phyloP scores from a whole-genome alignment of 106 monocot genomes.

The Acorus gramineus region DNA sequence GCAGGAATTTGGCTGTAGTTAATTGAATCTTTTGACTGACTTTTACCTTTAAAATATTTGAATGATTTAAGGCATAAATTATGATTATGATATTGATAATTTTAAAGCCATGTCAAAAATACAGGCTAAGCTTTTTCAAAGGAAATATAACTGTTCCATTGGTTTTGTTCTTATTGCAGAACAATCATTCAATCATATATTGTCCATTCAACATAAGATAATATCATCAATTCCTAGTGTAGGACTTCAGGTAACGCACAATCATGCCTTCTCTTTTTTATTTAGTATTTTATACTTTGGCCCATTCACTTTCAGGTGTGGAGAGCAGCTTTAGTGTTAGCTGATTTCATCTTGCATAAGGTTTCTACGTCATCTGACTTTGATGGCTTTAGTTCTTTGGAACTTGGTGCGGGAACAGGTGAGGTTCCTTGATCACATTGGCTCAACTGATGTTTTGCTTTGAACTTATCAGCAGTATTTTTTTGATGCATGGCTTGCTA shows the following conservation, averaged over 20 bases:
- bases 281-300: not conserved
- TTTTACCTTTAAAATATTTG: too few relatives aligned
- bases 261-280: not conserved
- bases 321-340: slow-evolving; percentile 67
- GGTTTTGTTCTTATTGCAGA: slow-evolving; percentile 21
- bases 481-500: not conserved
- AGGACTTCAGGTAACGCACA: slow-evolving; percentile 64
- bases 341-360: slow-evolving; percentile 69
- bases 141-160: too few relatives aligned
- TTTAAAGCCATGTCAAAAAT: too few relatives aligned
- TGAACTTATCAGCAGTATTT: not conserved
- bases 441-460: not conserved
- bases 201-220: slow-evolving; percentile 68
- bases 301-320: slow-evolving; percentile 54
- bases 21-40: too few relatives aligned
- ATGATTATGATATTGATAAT: too few relatives aligned
- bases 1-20: too few relatives aligned
- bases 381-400: slow-evolving; percentile 50
- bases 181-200: slow-evolving; percentile 15
- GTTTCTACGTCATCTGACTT: slow-evolving; percentile 60
- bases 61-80: too few relatives aligned
- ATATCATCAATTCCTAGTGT: slow-evolving; percentile 71
- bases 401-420: slow-evolving; percentile 98
- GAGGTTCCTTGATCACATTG: not conserved
- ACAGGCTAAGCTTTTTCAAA: too few relatives aligned